Percentiles rank a stretch among this genome's conserved stretches.
Conservation (phyloP, 352 stramenopile species). For the Pythium monospermum region DNA sequence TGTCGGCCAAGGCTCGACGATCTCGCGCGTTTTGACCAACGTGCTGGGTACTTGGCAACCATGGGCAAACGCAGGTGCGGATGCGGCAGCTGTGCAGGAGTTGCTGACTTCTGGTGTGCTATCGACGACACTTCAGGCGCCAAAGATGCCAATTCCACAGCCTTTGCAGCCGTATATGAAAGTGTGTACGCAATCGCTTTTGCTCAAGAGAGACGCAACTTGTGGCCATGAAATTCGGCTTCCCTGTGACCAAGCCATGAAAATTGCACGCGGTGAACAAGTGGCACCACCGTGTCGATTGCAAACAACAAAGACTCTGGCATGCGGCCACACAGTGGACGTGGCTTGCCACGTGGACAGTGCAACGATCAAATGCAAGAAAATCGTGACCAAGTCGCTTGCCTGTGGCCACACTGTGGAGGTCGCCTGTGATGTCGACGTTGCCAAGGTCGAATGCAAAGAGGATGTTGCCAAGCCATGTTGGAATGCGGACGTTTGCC, state of each 20-base stretch:
- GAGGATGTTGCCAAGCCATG: slow-evolving; percentile 39
- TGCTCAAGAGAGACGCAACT: slow-evolving; percentile 30
- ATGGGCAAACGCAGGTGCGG: background rate
- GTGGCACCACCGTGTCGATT: slow-evolving; percentile 9
- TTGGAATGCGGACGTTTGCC: slow-evolving; percentile 50
- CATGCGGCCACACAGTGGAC: slow-evolving; percentile 37
- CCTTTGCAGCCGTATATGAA: slow-evolving; percentile 24
- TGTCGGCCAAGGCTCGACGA: background rate
- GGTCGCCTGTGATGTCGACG: slow-evolving; percentile 35
- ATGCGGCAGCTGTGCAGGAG: slow-evolving; percentile 24
- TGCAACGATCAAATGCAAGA: slow-evolving; percentile 25
- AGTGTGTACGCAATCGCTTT: slow-evolving; percentile 30
- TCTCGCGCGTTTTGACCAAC: background rate
- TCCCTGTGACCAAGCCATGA: slow-evolving; percentile 46
- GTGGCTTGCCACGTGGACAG: slow-evolving; percentile 37
- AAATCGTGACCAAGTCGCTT: slow-evolving; percentile 30
- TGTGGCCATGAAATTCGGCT: slow-evolving; percentile 60
- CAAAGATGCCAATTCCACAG: slow-evolving; percentile 12
- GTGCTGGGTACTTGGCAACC: no score
- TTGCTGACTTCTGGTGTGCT: slow-evolving; percentile 35
- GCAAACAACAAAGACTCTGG: slow-evolving; percentile 19
- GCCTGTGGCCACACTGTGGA: slow-evolving; percentile 38
- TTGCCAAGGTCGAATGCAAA: slow-evolving; percentile 27
- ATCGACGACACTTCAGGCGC: slow-evolving; percentile 29
- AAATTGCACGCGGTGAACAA: slow-evolving; percentile 23